phyloP scores from a whole-genome alignment of 2,329 filamentous ascomycete species.

The Aspergillus neoniger region DNA sequence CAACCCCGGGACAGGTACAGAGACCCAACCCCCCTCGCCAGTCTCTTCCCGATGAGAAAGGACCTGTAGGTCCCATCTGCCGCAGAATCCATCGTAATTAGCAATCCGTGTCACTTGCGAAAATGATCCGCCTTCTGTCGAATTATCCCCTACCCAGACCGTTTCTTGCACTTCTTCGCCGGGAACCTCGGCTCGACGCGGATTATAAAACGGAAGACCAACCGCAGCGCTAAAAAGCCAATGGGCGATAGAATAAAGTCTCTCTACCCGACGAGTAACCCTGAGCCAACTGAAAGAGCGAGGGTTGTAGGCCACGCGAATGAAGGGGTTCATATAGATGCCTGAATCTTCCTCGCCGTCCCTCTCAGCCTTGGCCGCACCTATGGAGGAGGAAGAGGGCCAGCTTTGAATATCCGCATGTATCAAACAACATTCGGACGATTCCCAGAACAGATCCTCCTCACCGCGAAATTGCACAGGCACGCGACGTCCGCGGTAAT shows the following conservation, averaged over 20 bases:
- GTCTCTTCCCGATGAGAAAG: not conserved
- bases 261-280: conserved; percentile 64
- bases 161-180: conserved; percentile 49
- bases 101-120: conserved; percentile 32
- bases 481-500: conserved; percentile 8
- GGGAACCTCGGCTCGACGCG: conserved; percentile 59
- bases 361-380: too few relatives aligned
- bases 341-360: conserved; percentile 47
- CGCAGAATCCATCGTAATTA: conserved; percentile 37
- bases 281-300: conserved; percentile 59
- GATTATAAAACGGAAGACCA: conserved; percentile 61
- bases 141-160: conserved; percentile 33
- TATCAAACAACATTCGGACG: conserved; percentile 64
- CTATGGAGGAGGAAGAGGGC: conserved; percentile 17
- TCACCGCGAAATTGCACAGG: conserved; percentile 61
- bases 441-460: conserved; percentile 61
- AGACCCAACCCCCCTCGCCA: not conserved
- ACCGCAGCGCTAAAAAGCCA: conserved; percentile 56
- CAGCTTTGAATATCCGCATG: conserved; percentile 49
- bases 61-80: not conserved
- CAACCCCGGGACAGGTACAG: not conserved
- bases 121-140: conserved; percentile 30
- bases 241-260: conserved; percentile 62
- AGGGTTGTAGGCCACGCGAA: conserved; percentile 67
- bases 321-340: conserved; percentile 73